Base-by-base conservation (phyloP, 805 yeast genomes). In the Lipomyces kockii region DNA sequence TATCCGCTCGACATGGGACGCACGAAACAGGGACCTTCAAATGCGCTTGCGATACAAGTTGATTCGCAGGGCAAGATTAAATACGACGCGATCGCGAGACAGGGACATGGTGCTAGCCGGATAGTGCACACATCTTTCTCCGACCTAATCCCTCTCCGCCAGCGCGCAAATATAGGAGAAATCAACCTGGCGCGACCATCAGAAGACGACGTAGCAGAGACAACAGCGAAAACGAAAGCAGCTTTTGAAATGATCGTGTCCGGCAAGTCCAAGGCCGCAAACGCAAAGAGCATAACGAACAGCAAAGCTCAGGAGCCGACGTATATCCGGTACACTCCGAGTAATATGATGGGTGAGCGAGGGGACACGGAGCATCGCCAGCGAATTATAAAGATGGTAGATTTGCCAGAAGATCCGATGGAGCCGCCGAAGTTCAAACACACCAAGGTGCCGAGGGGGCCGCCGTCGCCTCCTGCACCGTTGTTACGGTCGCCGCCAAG, bases 351-450 rank as follows among this genome's bases (percentile, higher is more conserved):
- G 32, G 76, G 79, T 9, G 78, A 76, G 20, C 71, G 70, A 11
- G 61, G 69, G 20, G 70, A 74, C 4, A 62, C 73, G 4, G 74
- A 74, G 14, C 72, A 70, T 6, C 75, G 74, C 55, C 81, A 80
- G 66, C 78, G 91, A 65, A 79, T 83, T 3, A 83, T 92, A 34
- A 87, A 87, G 73, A 86, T 93, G 55, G 86, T 87, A 14, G 91
- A 88, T 63, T 84, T 82, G 57, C 84, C 87, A 68, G 83, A 84
- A 58, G 98, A 94, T 79, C 98, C 98, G 0, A 83, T 93, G 84
- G 86, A 91, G 46, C 97, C 97, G 0, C 87, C 93, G 0, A 86
- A 87, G 65, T 87, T 89, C 78, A 88, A 87, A 74, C 81, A 89
- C 63, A 86, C 92, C 49, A 88, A 89, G 69, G 87, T 90, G 37